Conservation (phyloP, 495 filamentous ascomycete genomes). For the Xylaria intraflava region DNA sequence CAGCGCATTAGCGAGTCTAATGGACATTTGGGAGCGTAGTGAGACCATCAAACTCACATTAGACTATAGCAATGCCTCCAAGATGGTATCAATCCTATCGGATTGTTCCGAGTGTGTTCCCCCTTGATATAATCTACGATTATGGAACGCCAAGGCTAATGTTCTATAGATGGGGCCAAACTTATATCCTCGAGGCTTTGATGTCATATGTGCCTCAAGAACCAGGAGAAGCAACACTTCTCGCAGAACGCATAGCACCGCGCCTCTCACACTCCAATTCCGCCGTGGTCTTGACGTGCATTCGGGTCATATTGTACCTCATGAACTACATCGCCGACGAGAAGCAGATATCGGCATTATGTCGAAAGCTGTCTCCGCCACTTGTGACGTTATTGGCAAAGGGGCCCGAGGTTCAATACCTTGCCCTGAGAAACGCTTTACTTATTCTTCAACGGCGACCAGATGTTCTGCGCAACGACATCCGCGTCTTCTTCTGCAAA, state of each 20-base stretch:
- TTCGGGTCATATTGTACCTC: conserved; percentile 90
- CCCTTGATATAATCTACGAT: neutral
- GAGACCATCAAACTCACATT: conserved; percentile 97
- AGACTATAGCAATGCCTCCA: conserved; percentile 93
- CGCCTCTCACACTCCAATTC: conserved; percentile 95
- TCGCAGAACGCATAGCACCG: conserved; percentile 90
- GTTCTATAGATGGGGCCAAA: conserved; percentile 82
- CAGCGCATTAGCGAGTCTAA: conserved; percentile 81
- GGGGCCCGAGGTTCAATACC: conserved; percentile 94
- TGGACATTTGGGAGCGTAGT: conserved; percentile 98
- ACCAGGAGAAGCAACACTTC: conserved; percentile 71
- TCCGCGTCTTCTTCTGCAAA: conserved; percentile 99
- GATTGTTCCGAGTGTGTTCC: conserved; percentile 91
- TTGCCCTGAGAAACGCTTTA: conserved; percentile 89
- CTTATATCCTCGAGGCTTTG: conserved; percentile 94
- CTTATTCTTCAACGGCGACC: conserved; percentile 89
- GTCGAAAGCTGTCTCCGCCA: conserved; percentile 89
- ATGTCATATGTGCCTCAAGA: conserved; percentile 98
- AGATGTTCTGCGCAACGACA: conserved; percentile 92
- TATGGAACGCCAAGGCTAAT: conserved; percentile 17
- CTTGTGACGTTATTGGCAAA: conserved; percentile 94
- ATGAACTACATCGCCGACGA: conserved; percentile 98
- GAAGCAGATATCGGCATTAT: conserved; percentile 82
- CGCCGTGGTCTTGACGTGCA: conserved; percentile 90
- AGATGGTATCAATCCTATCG: conserved; percentile 91